Evolutionary conservation across 2,329 filamentous ascomycete genomes (phyloP), one percentile per base, ranked within the genome.

Genomic region (Blastomyces percursus): DNA sequence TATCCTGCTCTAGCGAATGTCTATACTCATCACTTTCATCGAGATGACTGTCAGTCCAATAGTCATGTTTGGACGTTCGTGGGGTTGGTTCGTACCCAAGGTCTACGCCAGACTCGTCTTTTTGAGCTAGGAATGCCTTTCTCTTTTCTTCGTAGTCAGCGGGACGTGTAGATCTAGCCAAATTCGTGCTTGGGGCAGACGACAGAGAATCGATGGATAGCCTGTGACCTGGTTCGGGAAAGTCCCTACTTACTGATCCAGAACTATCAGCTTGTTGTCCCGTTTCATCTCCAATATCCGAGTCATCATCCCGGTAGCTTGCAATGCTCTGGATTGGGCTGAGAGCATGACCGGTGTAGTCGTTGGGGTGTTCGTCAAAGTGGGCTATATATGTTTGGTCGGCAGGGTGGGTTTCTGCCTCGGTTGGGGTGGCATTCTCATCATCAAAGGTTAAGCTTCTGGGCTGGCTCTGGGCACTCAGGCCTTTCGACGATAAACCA

Each of bases 251-350:
- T 35, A 86, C 77, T 1, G 82, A 84, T n/a, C 81, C 82, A 24
- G 77, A 73, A 64, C 76, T 78, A n/a, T 72, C 80, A 54, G 81
- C 81, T 40, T 82, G 76, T 63, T 68, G 66, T 14, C 80, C 76
- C 1, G 85, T 84, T 63, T 86, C 81, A 58, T 83, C 83, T 68
- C 82, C 83, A 42, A 81, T 80, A 65, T 86, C 82, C 69, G 80
- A 86, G 61, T 85, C 85, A 56, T 85, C 84, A 69, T 91, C 86
- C 3, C 85, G 87, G 69, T 91, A 93, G 65, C 92, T 94, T 12
- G 91, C 93, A 19, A 96, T 90, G 69, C 92, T 96, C 68, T 94
- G 92, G 64, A 96, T 92, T 0, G 93, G 93, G 71, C 92, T 96
- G 58, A 95, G 77, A 12, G 86, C 87, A 51, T 89, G 87, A 60